These are phyloP conservation scores for Candolleomyces eurysporus DNA, from an alignment of 768 basidiomycete species.

Conservation along the genomic window DNA sequence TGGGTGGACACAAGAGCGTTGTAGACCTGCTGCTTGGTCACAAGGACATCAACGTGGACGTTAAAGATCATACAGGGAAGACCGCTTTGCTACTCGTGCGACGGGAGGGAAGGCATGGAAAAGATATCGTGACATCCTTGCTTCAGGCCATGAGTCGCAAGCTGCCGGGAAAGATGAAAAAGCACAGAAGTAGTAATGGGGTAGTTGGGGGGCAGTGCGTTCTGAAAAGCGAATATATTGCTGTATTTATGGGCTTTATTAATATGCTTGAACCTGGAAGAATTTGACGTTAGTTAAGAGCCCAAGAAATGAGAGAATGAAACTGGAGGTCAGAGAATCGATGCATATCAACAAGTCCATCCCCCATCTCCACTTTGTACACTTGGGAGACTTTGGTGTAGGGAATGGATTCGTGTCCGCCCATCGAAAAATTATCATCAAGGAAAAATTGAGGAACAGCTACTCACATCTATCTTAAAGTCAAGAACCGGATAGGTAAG, in stretches of 20 bases:
- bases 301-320: background rate
- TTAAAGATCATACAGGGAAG: background rate
- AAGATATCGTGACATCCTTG: background rate
- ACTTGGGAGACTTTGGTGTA: slow-evolving; percentile 67
- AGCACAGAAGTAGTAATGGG: background rate
- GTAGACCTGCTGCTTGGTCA: background rate
- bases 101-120: background rate
- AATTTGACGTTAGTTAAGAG: background rate
- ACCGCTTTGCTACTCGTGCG: background rate
- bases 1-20: background rate
- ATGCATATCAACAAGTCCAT: slow-evolving; percentile 78
- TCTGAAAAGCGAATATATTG: too few relatives aligned
- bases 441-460: slow-evolving; percentile 1
- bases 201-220: background rate
- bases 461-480: slow-evolving; percentile 11
- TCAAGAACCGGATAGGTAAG: too few relatives aligned
- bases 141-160: background rate
- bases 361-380: slow-evolving; percentile 73
- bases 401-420: slow-evolving; percentile 75
- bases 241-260: too few relatives aligned
- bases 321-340: slow-evolving; percentile 56
- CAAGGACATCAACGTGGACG: background rate
- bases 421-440: slow-evolving; percentile 84
- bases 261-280: background rate
- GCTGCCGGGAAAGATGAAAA: too few relatives aligned